phyloP scores from a whole-genome alignment of 345 rosid genomes.

The Clarkia xantiana region DNA sequence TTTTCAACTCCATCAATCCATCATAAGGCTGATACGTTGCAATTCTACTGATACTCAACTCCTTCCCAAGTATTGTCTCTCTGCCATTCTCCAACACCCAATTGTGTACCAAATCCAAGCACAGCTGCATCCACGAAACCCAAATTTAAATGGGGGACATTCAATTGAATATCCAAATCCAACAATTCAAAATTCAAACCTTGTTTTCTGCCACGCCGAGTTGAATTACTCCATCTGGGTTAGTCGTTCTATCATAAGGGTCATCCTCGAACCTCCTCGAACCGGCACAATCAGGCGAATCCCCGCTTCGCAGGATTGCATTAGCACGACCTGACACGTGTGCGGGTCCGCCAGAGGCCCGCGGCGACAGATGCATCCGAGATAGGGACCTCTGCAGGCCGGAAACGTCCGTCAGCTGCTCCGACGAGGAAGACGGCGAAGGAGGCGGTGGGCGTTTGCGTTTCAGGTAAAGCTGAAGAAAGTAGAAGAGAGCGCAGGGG shows the following conservation, averaged over 20 bases:
- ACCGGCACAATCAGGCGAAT: slow-evolving; percentile 39
- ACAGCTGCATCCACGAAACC: slow-evolving; percentile 18
- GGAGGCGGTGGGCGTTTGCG: slow-evolving; percentile 32
- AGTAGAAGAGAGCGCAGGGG: slow-evolving; percentile 90
- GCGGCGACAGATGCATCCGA: slow-evolving; percentile 53
- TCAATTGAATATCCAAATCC: not conserved
- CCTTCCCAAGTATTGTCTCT: slow-evolving; percentile 30
- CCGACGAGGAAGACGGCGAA: slow-evolving; percentile 34
- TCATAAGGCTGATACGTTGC: slow-evolving; percentile 57
- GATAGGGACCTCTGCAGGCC: slow-evolving; percentile 46
- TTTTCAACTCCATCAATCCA: slow-evolving; percentile 64
- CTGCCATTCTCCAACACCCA: slow-evolving; percentile 49
- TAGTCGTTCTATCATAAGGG: slow-evolving; percentile 44
- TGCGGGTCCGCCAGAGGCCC: slow-evolving; percentile 44
- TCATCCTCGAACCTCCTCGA: slow-evolving; percentile 46
- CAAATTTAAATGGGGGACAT: not conserved
- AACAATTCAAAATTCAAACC: slow-evolving; percentile 12
- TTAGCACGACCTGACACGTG: slow-evolving; percentile 40
- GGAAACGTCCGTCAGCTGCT: slow-evolving; percentile 40
- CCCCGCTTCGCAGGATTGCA: slow-evolving; percentile 34
- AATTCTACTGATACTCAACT: slow-evolving; percentile 37
- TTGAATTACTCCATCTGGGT: slow-evolving; percentile 68
- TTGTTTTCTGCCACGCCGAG: slow-evolving; percentile 63
- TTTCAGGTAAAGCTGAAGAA: slow-evolving; percentile 69
- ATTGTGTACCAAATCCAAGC: slow-evolving; percentile 40